Conservation (phyloP, 2,329 filamentous ascomycete species). For the Trichoderma breve region DNA sequence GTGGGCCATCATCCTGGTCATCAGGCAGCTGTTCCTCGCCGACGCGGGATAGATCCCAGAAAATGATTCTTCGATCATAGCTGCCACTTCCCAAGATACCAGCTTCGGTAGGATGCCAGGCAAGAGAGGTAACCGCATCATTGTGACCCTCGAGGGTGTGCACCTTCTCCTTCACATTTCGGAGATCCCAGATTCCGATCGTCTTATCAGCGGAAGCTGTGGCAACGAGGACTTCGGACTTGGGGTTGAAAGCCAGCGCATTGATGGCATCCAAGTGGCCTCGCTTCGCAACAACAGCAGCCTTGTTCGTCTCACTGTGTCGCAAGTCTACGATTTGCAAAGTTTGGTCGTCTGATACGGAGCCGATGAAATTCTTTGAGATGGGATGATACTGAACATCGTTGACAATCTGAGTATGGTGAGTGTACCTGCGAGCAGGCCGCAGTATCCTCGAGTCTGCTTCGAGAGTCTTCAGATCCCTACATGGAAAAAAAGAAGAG, state of each 20-base stretch:
- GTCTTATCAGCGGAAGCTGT: slow-evolving; percentile 95
- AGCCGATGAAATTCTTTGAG: slow-evolving; percentile 81
- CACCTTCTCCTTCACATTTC: slow-evolving; percentile 84
- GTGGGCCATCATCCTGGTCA: slow-evolving; percentile 90
- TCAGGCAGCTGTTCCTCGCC: slow-evolving; percentile 95
- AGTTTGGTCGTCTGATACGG: slow-evolving; percentile 91
- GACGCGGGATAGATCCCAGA: slow-evolving; percentile 91
- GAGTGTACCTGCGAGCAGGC: slow-evolving; percentile 73
- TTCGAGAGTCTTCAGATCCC: slow-evolving; percentile 77
- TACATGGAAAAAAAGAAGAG: slow-evolving; percentile 35
- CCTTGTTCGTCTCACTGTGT: slow-evolving; percentile 60
- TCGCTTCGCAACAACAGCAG: slow-evolving; percentile 65
- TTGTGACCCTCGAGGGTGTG: slow-evolving; percentile 87
- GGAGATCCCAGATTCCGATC: slow-evolving; percentile 90
- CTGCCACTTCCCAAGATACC: slow-evolving; percentile 86
- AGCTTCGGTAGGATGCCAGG: slow-evolving; percentile 92
- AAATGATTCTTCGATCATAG: slow-evolving; percentile 89
- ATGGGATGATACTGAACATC: slow-evolving; percentile 94
- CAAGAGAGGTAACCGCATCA: slow-evolving; percentile 85
- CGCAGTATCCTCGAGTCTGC: slow-evolving; percentile 67
- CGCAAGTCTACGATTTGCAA: slow-evolving; percentile 91
- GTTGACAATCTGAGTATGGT: slow-evolving; percentile 90
- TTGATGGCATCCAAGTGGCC: slow-evolving; percentile 94
- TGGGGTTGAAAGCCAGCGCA: slow-evolving; percentile 90
- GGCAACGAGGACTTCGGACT: slow-evolving; percentile 83